Evolutionary conservation across 2,329 filamentous ascomycete genomes (phyloP).

Genomic region (Diplocarpon rosae): DNA sequence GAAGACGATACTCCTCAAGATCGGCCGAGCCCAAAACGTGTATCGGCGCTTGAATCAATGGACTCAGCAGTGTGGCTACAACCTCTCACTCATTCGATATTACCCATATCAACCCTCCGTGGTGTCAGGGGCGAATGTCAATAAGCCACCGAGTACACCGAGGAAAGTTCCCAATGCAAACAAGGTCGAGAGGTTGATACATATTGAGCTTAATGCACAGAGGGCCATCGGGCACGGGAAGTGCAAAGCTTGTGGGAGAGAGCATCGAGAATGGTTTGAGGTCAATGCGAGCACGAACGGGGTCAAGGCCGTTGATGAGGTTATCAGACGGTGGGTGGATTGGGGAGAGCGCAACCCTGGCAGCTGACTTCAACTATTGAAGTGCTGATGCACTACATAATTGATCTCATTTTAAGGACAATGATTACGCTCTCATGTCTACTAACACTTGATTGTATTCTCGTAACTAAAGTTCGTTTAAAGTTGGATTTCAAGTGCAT

Average conservation of each 20-base stretch:
- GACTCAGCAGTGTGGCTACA: conserved; percentile 85
- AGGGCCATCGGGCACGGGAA: conserved; percentile 43
- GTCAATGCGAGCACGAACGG: conserved; percentile 64
- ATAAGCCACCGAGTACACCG: conserved; percentile 30
- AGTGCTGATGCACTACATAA: too few relatives aligned
- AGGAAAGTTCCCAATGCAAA: conserved; percentile 76
- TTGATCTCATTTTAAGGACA: too few relatives aligned
- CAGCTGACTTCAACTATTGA: not conserved
- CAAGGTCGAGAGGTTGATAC: conserved; percentile 80
- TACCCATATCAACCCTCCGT: conserved; percentile 60
- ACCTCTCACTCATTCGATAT: conserved; percentile 76
- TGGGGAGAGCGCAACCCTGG: conserved; percentile 39
- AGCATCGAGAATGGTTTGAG: conserved; percentile 94
- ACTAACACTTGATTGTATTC: too few relatives aligned
- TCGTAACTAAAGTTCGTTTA: too few relatives aligned
- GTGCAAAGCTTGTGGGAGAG: conserved; percentile 69
- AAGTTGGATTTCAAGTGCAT: too few relatives aligned
- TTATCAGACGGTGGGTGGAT: conserved; percentile 72
- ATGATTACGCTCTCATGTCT: too few relatives aligned
- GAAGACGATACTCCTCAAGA: conserved; percentile 59
- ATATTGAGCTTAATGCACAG: conserved; percentile 66
- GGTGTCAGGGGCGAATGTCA: conserved; percentile 7
- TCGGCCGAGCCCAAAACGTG: conserved; percentile 66
- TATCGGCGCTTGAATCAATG: conserved; percentile 86
- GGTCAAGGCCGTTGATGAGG: conserved; percentile 57